Conservation (phyloP, 306 rosid species). For the Quercus dentata region DNA sequence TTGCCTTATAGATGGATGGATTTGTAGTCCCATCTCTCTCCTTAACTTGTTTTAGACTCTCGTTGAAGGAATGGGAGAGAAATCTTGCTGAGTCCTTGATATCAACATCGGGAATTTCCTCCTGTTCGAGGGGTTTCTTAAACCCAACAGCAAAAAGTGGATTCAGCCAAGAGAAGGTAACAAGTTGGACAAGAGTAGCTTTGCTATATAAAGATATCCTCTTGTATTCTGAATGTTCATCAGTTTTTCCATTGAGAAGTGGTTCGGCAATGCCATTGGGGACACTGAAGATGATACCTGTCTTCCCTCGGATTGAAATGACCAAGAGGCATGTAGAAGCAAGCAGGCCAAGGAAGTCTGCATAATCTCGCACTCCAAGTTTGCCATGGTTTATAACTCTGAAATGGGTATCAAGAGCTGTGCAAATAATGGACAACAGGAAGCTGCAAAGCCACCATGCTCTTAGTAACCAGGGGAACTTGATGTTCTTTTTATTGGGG, state of each 20-base stretch:
- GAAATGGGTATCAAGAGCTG: slow-evolving; percentile 39
- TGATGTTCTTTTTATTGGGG: slow-evolving; percentile 23
- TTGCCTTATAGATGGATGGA: slow-evolving; percentile 71
- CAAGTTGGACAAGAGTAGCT: slow-evolving; percentile 60
- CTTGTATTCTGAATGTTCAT: slow-evolving; percentile 18
- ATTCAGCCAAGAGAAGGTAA: slow-evolving; percentile 91
- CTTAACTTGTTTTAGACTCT: slow-evolving; percentile 48
- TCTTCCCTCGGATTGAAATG: slow-evolving; percentile 61
- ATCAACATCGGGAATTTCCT: slow-evolving; percentile 68
- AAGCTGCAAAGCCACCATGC: slow-evolving; percentile 84
- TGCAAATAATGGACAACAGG: slow-evolving; percentile 32
- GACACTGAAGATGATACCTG: slow-evolving; percentile 33
- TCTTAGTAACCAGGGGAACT: slow-evolving; percentile 73
- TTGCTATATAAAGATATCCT: slow-evolving; percentile 63
- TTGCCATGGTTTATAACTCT: slow-evolving; percentile 23
- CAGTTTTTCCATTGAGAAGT: slow-evolving; percentile 47
- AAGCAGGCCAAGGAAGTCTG: slow-evolving; percentile 49
- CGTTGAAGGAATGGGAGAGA: slow-evolving; percentile 49
- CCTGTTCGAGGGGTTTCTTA: slow-evolving; percentile 62
- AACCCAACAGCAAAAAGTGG: slow-evolving; percentile 70
- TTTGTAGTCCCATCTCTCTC: slow-evolving; percentile 52
- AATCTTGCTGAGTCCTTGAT: slow-evolving; percentile 66
- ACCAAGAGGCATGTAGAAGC: slow-evolving; percentile 51
- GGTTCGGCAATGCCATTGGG: slow-evolving; percentile 54
- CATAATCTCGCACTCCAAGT: slow-evolving; percentile 45